Conservation (phyloP, 2,329 filamentous ascomycete genomes). For the Fusarium anthophilum region DNA sequence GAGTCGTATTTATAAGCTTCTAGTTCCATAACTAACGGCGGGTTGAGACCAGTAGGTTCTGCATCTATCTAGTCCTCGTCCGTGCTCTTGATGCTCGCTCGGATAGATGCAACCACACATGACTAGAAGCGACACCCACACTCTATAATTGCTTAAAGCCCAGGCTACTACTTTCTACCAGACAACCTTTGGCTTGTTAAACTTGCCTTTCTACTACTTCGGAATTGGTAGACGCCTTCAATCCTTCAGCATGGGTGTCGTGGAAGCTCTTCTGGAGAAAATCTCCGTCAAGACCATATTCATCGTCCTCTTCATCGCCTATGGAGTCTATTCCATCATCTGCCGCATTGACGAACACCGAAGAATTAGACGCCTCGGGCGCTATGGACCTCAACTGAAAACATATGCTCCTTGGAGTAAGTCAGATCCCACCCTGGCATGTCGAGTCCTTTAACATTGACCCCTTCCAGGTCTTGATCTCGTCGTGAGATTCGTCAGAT, state of each 20-base stretch:
- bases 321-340: conserved; percentile 51
- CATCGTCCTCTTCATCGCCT: conserved; percentile 50
- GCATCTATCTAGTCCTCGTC: not conserved
- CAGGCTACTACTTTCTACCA: not conserved
- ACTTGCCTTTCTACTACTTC: not conserved
- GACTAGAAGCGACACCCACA: not conserved
- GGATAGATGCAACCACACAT: not conserved
- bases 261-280: conserved; percentile 58
- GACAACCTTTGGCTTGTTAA: not conserved
- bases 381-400: conserved; percentile 50
- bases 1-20: not conserved
- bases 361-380: conserved; percentile 58
- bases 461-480: conserved; percentile 67
- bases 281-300: conserved; percentile 54
- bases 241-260: conserved; percentile 56
- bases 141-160: not conserved
- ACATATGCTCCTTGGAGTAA: conserved; percentile 58
- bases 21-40: not conserved
- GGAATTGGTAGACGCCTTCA: not conserved
- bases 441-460: not conserved
- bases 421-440: conserved; percentile 14
- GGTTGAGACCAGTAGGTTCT: not conserved
- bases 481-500: conserved; percentile 63
- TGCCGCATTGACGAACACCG: conserved; percentile 53
- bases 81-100: not conserved